Evolutionary conservation across 2,329 filamentous ascomycete species (phyloP).

Genomic region (Aureobasidium zeae): DNA sequence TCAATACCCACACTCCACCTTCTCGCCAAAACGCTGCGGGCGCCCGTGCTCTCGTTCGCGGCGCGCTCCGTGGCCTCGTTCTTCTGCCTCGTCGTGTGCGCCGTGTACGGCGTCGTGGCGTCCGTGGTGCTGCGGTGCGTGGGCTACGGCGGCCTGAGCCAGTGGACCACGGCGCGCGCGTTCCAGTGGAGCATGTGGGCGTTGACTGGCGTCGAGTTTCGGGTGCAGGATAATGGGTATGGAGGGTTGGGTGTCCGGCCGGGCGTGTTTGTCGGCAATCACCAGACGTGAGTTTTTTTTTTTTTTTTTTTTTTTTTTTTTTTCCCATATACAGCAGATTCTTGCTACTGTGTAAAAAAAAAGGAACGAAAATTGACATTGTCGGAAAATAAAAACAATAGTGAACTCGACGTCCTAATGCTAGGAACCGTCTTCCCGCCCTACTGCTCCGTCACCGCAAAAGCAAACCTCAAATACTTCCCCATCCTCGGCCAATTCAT

Average conservation of each 20-base stretch:
- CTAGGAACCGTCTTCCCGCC: conserved; percentile 80
- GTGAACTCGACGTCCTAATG: conserved; percentile 86
- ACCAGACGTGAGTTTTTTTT: conserved; percentile 56
- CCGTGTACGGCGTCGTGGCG: conserved; percentile 66
- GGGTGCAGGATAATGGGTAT: conserved; percentile 55
- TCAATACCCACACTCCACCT: conserved; percentile 26
- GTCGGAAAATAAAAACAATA: conserved; percentile 22
- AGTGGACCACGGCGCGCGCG: conserved; percentile 71
- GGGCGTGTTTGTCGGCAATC: conserved; percentile 86
- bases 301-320: background rate
- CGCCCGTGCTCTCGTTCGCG: conserved; percentile 47
- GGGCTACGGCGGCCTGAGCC: conserved; percentile 66
- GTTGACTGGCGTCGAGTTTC: conserved; percentile 69
- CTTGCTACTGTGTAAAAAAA: too few species aligned
- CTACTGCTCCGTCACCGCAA: conserved; percentile 88
- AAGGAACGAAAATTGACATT: background rate
- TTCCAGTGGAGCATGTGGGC: conserved; percentile 73
- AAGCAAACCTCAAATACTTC: conserved; percentile 66
- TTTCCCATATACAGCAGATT: too few species aligned
- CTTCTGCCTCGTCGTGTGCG: conserved; percentile 33
- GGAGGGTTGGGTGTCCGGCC: conserved; percentile 60
- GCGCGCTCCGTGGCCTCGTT: conserved; percentile 49
- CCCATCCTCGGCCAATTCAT: conserved; percentile 94
- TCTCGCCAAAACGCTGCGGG: conserved; percentile 28
- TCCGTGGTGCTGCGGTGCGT: conserved; percentile 61